These are phyloP conservation scores for Ogataea haglerorum DNA, from an alignment of 805 yeast genomes.

Conservation along the genomic window DNA sequence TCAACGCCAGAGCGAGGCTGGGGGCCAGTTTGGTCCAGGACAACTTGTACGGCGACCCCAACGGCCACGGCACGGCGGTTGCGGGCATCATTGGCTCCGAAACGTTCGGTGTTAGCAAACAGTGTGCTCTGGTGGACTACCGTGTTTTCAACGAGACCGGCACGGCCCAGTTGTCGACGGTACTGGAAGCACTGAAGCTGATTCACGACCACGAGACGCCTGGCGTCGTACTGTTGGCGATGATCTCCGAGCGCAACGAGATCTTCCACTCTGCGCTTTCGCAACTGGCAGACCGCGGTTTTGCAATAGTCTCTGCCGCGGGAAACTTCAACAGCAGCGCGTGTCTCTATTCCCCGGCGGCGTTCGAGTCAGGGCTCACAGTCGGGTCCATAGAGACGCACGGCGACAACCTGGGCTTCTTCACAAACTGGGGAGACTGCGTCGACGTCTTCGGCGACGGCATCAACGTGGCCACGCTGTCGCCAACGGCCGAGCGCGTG, in stretches of 20 bases:
- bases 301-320: conserved; percentile 47
- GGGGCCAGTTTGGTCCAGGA: conserved; percentile 41
- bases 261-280: conserved; percentile 44
- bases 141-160: conserved; percentile 40
- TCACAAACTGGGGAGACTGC: conserved; percentile 50
- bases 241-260: conserved; percentile 35
- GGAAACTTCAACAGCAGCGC: conserved; percentile 46
- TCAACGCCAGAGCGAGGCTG: conserved; percentile 39
- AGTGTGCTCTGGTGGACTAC: conserved; percentile 40
- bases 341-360: conserved; percentile 45
- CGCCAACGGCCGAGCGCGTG: conserved; percentile 30
- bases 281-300: conserved; percentile 38
- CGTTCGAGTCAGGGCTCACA: conserved; percentile 38
- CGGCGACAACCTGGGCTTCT: conserved; percentile 34
- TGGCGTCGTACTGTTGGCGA: conserved; percentile 38
- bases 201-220: conserved; percentile 30
- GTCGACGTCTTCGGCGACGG: conserved; percentile 53
- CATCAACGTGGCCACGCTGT: conserved; percentile 41
- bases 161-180: conserved; percentile 32
- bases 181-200: conserved; percentile 32
- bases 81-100: conserved; percentile 53
- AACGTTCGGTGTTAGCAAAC: conserved; percentile 52
- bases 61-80: conserved; percentile 58
- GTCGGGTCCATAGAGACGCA: conserved; percentile 39
- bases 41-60: conserved; percentile 27